phyloP scores from a whole-genome alignment of 208 protist species.

The Naegleria lovaniensis region DNA sequence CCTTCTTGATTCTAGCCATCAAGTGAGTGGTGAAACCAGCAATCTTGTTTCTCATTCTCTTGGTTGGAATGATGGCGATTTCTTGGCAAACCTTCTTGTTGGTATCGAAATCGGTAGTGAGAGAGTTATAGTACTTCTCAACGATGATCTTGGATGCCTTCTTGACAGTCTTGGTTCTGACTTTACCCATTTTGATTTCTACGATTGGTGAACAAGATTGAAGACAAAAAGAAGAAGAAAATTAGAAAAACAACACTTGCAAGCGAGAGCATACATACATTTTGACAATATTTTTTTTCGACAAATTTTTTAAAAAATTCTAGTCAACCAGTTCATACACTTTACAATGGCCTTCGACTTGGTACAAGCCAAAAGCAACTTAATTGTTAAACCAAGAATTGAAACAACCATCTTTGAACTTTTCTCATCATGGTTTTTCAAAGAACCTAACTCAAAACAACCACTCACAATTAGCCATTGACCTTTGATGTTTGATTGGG shows the following conservation, averaged over 20 bases:
- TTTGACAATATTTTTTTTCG: neutral
- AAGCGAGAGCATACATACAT: neutral
- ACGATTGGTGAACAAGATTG: too few relatives aligned
- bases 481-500: too few relatives aligned
- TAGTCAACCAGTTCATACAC: neutral
- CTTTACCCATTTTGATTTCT: constrained; percentile 75
- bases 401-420: too few relatives aligned
- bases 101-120: constrained; percentile 98
- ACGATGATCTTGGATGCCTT: constrained; percentile 95
- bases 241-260: neutral
- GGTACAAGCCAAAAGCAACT: too few relatives aligned
- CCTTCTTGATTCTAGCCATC: constrained; percentile 94
- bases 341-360: neutral
- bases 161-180: constrained; percentile 99
- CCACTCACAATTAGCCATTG: too few relatives aligned
- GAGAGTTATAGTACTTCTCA: constrained; percentile 98
- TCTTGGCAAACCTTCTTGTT: constrained; percentile 96
- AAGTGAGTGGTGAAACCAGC: constrained; percentile 97
- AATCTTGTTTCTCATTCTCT: constrained; percentile 99
- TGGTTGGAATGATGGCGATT: constrained; percentile 95
- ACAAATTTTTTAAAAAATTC: neutral
- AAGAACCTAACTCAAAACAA: too few relatives aligned
- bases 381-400: too few relatives aligned
- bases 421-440: too few relatives aligned
- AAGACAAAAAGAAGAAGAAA: too few relatives aligned